Evolutionary conservation across 176 grass and related monocot genomes (phyloP).

Genomic region (Eleusine coracana): DNA sequence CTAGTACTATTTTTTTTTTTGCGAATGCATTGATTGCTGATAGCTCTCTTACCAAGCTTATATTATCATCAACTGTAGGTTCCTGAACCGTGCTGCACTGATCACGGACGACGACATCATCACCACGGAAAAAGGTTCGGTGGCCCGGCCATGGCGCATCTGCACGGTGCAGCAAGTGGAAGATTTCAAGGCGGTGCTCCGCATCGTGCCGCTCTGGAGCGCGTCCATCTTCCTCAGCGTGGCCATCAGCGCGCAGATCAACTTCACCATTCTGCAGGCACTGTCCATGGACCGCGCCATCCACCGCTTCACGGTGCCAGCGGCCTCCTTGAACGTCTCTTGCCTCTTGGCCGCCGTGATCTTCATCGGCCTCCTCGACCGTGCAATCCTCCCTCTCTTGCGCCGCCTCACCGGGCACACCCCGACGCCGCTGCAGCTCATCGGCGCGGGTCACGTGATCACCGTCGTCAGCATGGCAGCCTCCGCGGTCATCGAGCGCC

Average conservation of each 20-base stretch:
- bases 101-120: constrained; percentile 50
- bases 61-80: constrained; percentile 21
- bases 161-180: constrained; percentile 79
- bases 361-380: constrained; percentile 58
- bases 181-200: constrained; percentile 65
- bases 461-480: constrained; percentile 50
- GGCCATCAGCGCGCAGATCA: constrained; percentile 59
- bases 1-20: too few species aligned
- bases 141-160: constrained; percentile 47
- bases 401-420: constrained; percentile 14
- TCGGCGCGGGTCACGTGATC: constrained; percentile 60
- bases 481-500: constrained; percentile 58
- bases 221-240: constrained; percentile 55
- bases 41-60: too few species aligned
- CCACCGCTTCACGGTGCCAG: constrained; percentile 57
- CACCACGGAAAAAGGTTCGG: background rate
- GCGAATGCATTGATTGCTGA: too few species aligned
- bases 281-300: constrained; percentile 76
- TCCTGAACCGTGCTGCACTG: constrained; percentile 74
- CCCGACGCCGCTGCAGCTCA: constrained; percentile 58
- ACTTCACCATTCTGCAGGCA: constrained; percentile 68
- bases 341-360: constrained; percentile 29
- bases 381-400: constrained; percentile 59
- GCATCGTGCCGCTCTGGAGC: constrained; percentile 66
- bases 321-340: constrained; percentile 51